Evolutionary conservation across 805 yeast genomes (phyloP), one percentile per base, ranked within the genome.

Genomic region (Candida dajiaensis): DNA sequence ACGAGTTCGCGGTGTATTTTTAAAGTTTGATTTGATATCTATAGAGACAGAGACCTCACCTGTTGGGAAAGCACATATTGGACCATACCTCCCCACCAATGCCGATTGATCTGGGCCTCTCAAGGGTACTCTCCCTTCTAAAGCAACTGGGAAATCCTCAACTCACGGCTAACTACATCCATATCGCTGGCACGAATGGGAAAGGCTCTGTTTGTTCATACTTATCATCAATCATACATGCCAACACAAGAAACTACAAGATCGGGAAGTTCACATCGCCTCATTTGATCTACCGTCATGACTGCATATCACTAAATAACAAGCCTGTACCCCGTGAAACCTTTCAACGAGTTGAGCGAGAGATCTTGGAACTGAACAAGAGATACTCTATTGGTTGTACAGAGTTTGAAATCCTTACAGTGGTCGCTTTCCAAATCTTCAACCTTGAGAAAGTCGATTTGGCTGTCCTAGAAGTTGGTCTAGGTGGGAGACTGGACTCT

Each of bases 101-200:
- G 63, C 58, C 59, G 1, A 78, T 85, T 28, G 80, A 78, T 46
- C 66, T 85, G 11, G 88, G 87, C 2, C 68, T 85, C 12, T 51
- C 69, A 4, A 66, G 89, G 43, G 69, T 84, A 0, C 28, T 64
- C 1, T 56, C 59, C 36, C 70, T 85, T 3, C 67, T 83, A 12
- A 42, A 53, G 6, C 57, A 62, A 20, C 67, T 89, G 19, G 89
- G 88, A 0, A 77, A 80, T 55, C 97, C 96, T 0, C 94, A 88
- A 36, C 55, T 63, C 15, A 55, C 67, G 5, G 79, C 80, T 58
- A 77, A 78, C 50, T 81, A 89, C 0, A 69, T 94, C n/a, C 99
- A 94, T 60, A 76, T 94, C 4, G 97, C 97, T 0, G 99, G 99
- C 0, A 92, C 99, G 9, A 92, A 92, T 61, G 99, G 99, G 0